Evolutionary conservation across 164 flowering plant species (phyloP), one percentile per base, ranked within the genome.

Genomic region (Annona cherimola): DNA sequence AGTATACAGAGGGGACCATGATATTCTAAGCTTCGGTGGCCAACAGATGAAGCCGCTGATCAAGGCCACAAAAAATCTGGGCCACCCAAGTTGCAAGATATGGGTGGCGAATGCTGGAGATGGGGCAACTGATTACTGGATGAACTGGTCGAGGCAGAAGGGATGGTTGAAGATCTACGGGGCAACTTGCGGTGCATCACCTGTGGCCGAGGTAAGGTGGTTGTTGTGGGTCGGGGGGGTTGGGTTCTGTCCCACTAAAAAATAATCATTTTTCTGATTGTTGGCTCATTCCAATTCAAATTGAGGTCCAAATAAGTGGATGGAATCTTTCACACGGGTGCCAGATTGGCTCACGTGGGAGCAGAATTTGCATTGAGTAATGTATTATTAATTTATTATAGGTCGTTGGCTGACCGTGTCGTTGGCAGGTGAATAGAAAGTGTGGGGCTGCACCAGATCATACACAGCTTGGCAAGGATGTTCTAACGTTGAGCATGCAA

Each of bases 191-290:
- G 7, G 35, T 1, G 44, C 63, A 14, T n/a, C n/a, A n/a, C 74
- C 74, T 12, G 68, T 73, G 0, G 79, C 79, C 4, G 74, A 77
- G 79, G 79, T 77, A 70, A 68, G 18, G 35, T 50, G 4, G 18
- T 0, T 2, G 14, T 0, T 8, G 57, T 50, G 3, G 57, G 14
- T 9, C 1, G 1, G 9, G 14, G 9, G 57, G 57, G 11, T 16
- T 50, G 57, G 9, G 9, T 50, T 50, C 35, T 50, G 57, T 11
- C 57, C 57, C 57, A 50, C 18, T 16, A 50, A 2, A 50, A 50
- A 26, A 9, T 16, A 0, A 50, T 7, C 14, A 50, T 50, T 50
- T 7, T 50, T 11, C 9, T 50, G 2, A 50, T 16, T 11, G 57
- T 7, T 12, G 57, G 57, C 55, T 6, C 12, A 46, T 46, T 2